Conservation (phyloP, 805 yeast species). For the Nakazawaea wyomingensis region DNA sequence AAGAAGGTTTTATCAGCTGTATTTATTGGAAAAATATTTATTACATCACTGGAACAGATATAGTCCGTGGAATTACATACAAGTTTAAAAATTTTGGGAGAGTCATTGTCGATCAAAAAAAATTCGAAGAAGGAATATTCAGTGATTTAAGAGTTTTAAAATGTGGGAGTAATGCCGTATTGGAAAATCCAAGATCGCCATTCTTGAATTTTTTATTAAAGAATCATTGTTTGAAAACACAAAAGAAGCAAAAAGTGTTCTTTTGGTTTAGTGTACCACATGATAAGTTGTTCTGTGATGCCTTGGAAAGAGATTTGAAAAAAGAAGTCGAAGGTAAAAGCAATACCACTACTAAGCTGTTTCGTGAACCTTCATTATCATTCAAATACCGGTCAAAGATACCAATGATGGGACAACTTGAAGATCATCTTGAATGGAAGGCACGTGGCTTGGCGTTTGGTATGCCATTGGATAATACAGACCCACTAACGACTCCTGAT, state of each 20-base stretch:
- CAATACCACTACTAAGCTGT: conserved; percentile 66
- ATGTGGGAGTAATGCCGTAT: conserved; percentile 79
- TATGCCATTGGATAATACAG: not conserved
- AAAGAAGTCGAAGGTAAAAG: conserved; percentile 55
- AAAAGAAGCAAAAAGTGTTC: conserved; percentile 94
- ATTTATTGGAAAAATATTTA: conserved; percentile 87
- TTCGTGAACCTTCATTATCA: conserved; percentile 73
- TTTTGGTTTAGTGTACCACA: conserved; percentile 97
- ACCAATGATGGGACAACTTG: conserved; percentile 51
- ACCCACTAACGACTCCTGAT: too few species aligned
- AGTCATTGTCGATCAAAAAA: conserved; percentile 76
- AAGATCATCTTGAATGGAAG: conserved; percentile 14
- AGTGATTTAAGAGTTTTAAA: conserved; percentile 84
- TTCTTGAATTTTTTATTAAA: conserved; percentile 80
- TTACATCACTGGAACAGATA: conserved; percentile 93
- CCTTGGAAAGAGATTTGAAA: conserved; percentile 86
- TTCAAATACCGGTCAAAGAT: conserved; percentile 56
- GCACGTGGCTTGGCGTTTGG: not conserved
- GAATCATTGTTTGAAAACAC: conserved; percentile 85
- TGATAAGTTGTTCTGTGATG: conserved; percentile 87
- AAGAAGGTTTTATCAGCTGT: conserved; percentile 90
- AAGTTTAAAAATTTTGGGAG: conserved; percentile 89
- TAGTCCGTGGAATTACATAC: conserved; percentile 85
- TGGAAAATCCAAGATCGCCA: conserved; percentile 82
- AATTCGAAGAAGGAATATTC: conserved; percentile 95